Percentiles rank a stretch among this genome's conserved stretches.
Conservation (phyloP, 257 asterid genomes). For the Nicotiana tabacum region DNA sequence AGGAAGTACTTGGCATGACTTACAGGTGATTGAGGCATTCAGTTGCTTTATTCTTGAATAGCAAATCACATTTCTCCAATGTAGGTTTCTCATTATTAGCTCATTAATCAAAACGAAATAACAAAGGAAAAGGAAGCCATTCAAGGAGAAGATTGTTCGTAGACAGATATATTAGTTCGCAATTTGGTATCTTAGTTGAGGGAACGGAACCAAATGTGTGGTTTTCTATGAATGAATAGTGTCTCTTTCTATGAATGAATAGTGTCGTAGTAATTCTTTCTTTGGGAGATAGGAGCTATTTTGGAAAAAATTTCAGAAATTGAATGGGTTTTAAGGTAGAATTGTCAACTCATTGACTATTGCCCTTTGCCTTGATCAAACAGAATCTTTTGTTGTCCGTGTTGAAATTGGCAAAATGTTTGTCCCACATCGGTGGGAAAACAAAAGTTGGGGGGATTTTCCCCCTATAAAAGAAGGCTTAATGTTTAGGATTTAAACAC, state of each 20-base stretch:
- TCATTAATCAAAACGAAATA: background rate
- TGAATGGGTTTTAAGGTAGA: background rate
- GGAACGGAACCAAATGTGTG: background rate
- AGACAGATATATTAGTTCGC: background rate
- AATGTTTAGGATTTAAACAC: too few relatives aligned
- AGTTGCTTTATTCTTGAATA: background rate
- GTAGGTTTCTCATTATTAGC: background rate
- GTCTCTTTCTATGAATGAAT: background rate
- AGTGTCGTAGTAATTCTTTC: background rate
- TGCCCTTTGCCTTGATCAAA: background rate
- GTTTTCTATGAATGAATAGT: background rate
- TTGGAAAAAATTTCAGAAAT: background rate
- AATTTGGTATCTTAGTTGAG: background rate
- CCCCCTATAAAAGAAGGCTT: too few relatives aligned
- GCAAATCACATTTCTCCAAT: background rate
- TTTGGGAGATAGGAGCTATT: background rate
- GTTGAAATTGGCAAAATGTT: too few relatives aligned
- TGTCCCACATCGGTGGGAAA: too few relatives aligned
- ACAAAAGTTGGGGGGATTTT: too few relatives aligned
- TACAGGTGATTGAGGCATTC: background rate
- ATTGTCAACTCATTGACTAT: background rate
- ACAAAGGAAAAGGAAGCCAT: background rate
- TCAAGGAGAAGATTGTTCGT: background rate
- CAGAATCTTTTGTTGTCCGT: conserved; percentile 45
- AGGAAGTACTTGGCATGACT: background rate